Base-by-base conservation (phyloP, 179 eudicot species). In the Silene noctiflora region DNA sequence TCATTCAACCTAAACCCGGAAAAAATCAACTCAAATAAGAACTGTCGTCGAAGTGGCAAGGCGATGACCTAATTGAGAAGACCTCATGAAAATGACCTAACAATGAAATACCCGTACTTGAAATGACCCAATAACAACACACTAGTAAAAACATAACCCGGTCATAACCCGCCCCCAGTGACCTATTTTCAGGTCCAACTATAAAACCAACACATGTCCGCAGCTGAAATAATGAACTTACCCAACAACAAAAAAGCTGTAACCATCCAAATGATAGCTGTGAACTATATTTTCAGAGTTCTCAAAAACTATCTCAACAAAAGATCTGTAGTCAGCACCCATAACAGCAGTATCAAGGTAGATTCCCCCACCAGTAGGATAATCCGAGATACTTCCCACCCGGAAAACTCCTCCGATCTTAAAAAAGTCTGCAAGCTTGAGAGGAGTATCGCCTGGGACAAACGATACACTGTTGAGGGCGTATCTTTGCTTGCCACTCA, bases 191-290 rank as follows among this genome's bases (percentile, higher is more conserved):
- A 7, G n/a, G n/a, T n/a, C n/a, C n/a, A 42, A 10, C 48, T 9
- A 44, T 6, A 29, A 46, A 1, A 1, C 61, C 65, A 0, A 58
- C 20, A 56, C 66, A 55, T 14, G 31, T 17, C 16, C 2, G 51
- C 3, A 58, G 19, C 29, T 33, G 14, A 63, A n/a, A 6, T 29
- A n/a, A 48, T 35, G 25, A 24, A 71, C 90, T 81, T 71, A 94
- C 98, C 98, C 98, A 2, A 94, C 98, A 59, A 94, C 98, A 29
- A 87, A 94, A 89, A 94, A 94, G 63, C 81, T 83, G 78, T 92
- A 92, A 73, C 98, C 98, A 78, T 87, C 83, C 33, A 94, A 86
- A 77, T 94, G 98, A 83, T 86, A 94, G 81, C 91, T 90, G 73
- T 90, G 98, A 29, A 92, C 33, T 20, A 90, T 83, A 68, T 86